Conservation (phyloP, 768 basidiomycete species). For the Paxillus ammoniavirescens region DNA sequence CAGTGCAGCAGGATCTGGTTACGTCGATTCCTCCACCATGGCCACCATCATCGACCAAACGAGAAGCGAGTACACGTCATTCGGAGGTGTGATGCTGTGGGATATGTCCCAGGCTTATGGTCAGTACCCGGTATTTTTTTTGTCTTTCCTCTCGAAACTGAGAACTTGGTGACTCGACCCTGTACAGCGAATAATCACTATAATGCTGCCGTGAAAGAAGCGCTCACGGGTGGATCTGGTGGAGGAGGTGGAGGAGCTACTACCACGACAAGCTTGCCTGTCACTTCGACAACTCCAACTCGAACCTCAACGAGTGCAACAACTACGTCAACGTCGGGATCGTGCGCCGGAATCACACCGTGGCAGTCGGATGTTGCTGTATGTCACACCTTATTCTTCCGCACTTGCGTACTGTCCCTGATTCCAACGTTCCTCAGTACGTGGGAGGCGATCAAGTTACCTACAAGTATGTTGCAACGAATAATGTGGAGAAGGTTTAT, state of each 20-base stretch:
- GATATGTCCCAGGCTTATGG: constrained; percentile 47
- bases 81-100: constrained; percentile 47
- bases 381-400: constrained; percentile 10
- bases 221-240: constrained; percentile 45
- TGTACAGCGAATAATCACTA: constrained; percentile 52
- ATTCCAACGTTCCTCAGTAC: constrained; percentile 33
- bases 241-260: constrained; percentile 6
- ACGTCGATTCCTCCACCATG: constrained; percentile 36
- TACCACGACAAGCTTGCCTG: background rate
- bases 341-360: constrained; percentile 42
- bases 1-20: constrained; percentile 45
- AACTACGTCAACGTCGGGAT: constrained; percentile 18
- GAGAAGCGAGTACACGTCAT: constrained; percentile 38
- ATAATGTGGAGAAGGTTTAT: background rate
- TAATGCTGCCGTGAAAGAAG: constrained; percentile 59
- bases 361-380: constrained; percentile 44
- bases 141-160: background rate
- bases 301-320: constrained; percentile 7
- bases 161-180: background rate
- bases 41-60: constrained; percentile 35
- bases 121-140: constrained; percentile 10
- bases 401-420: background rate
- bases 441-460: constrained; percentile 42
- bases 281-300: constrained; percentile 24
- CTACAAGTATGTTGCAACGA: constrained; percentile 35